phyloP scores from a whole-genome alignment of 495 filamentous ascomycete species.

The Penicillium ucsense region DNA sequence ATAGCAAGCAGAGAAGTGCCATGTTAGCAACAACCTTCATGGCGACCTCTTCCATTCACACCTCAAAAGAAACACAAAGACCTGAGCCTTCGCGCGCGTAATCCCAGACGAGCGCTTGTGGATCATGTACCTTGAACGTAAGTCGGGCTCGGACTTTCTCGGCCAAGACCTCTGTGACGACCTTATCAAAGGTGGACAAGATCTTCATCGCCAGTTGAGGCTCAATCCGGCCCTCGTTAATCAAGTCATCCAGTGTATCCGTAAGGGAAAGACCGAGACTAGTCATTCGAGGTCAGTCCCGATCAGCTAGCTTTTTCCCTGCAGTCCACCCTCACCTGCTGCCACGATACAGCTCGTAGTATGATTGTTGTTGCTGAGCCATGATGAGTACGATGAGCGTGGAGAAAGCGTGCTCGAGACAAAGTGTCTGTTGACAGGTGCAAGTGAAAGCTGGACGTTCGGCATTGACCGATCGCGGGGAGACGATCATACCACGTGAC shows the following conservation, averaged over 20 bases:
- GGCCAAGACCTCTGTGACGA: constrained; percentile 76
- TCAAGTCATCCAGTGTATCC: constrained; percentile 92
- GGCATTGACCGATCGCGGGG: constrained; percentile 6
- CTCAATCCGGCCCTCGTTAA: constrained; percentile 86
- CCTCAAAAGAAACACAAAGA: too few relatives aligned
- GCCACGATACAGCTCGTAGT: constrained; percentile 95
- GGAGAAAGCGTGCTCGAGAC: constrained; percentile 3
- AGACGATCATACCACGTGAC: constrained; percentile 5
- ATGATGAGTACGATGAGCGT: constrained; percentile 1
- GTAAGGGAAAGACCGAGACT: constrained; percentile 88
- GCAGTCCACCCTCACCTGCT: constrained; percentile 58
- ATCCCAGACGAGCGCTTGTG: too few relatives aligned
- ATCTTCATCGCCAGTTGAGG: constrained; percentile 99
- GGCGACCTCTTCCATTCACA: too few relatives aligned
- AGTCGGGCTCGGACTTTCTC: constrained; percentile 86
- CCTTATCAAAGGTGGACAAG: constrained; percentile 81
- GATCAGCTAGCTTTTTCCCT: too few relatives aligned
- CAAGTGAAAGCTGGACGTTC: too few relatives aligned
- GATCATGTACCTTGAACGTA: constrained; percentile 67
- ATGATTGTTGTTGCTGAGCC: constrained; percentile 36
- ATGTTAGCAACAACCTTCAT: constrained; percentile 5
- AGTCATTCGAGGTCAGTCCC: constrained; percentile 14
- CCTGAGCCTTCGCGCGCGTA: too few relatives aligned
- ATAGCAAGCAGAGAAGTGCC: neutral
- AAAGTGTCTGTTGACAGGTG: constrained; percentile 13